These are phyloP conservation scores for Fraxinus greggii DNA, from an alignment of 305 asterid species.

Conservation along the genomic window DNA sequence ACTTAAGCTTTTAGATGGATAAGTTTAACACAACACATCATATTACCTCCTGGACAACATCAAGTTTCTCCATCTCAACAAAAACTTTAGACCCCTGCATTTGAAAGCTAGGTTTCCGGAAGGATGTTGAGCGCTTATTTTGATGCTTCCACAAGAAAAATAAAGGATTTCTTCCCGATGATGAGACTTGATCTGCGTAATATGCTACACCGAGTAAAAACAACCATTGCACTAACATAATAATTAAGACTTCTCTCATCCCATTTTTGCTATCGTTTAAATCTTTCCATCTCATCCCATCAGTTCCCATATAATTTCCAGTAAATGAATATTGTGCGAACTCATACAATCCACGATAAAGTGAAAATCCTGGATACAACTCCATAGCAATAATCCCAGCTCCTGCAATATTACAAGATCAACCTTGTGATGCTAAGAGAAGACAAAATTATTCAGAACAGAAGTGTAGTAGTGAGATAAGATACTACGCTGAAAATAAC, in stretches of 20 bases:
- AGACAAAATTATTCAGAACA: conserved; percentile 6
- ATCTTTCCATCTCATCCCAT: conserved; percentile 90
- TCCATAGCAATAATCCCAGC: conserved; percentile 85
- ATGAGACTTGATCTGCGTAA: conserved; percentile 60
- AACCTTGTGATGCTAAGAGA: not conserved
- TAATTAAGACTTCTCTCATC: conserved; percentile 61
- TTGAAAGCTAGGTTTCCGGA: conserved; percentile 58
- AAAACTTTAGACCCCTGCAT: conserved; percentile 70
- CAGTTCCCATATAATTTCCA: conserved; percentile 76
- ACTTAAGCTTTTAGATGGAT: not conserved
- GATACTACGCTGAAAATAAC: not conserved
- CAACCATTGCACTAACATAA: conserved; percentile 78
- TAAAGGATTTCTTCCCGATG: conserved; percentile 71
- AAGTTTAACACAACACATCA: not conserved
- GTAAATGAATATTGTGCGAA: conserved; percentile 68
- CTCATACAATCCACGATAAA: conserved; percentile 89
- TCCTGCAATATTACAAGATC: conserved; percentile 50
- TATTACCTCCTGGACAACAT: conserved; percentile 80
- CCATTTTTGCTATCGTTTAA: conserved; percentile 63
- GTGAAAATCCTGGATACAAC: conserved; percentile 86
- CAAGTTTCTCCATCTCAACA: conserved; percentile 72
- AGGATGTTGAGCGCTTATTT: conserved; percentile 52
- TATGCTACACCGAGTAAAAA: conserved; percentile 69
- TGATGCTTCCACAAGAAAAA: conserved; percentile 46
- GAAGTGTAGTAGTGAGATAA: not conserved